A percentile compares a stretch with the other conserved stretches of the same genome.
Evolutionary conservation across 1,139 yeast genomes (phyloP).

Genomic region (Magnusiomyces magnusii): DNA sequence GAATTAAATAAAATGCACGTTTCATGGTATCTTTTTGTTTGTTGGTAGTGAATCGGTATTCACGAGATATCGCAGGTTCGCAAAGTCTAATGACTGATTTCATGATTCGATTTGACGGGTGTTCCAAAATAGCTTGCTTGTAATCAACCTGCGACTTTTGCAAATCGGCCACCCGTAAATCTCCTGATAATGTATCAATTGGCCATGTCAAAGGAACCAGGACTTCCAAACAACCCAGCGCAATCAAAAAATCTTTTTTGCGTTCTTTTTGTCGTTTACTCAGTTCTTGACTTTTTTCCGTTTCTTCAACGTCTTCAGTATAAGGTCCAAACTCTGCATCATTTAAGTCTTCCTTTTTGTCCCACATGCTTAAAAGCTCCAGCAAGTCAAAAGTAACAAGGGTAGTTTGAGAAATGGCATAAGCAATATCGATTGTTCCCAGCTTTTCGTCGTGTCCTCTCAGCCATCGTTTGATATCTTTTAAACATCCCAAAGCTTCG

Average conservation of each 20-base stretch:
- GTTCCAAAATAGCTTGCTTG: constrained; percentile 58
- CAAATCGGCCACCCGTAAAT: constrained; percentile 50
- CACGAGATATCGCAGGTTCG: constrained; percentile 51
- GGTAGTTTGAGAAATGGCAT: constrained; percentile 79
- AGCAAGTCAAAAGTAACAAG: constrained; percentile 65
- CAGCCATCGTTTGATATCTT: constrained; percentile 85
- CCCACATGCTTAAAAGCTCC: constrained; percentile 75
- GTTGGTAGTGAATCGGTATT: constrained; percentile 50
- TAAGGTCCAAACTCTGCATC: constrained; percentile 19
- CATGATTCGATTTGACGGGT: constrained; percentile 53
- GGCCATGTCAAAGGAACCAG: constrained; percentile 89
- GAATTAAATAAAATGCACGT: constrained; percentile 62
- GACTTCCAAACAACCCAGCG: constrained; percentile 66
- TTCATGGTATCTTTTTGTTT: constrained; percentile 69
- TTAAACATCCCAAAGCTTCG: constrained; percentile 83
- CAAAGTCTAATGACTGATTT: constrained; percentile 66
- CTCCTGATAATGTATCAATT: constrained; percentile 45
- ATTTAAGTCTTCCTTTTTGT: constrained; percentile 24
- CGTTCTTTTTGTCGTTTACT: constrained; percentile 15
- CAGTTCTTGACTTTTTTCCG: not conserved
- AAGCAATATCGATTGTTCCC: constrained; percentile 68
- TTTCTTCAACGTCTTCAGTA: not conserved
- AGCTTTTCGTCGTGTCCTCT: constrained; percentile 70
- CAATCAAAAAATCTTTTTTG: constrained; percentile 46
- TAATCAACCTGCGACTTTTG: constrained; percentile 61